Percentiles rank a stretch among this genome's conserved stretches.
phyloP scores from a whole-genome alignment of 169 alveolate genomes.

The Eimeria necatrix region DNA sequence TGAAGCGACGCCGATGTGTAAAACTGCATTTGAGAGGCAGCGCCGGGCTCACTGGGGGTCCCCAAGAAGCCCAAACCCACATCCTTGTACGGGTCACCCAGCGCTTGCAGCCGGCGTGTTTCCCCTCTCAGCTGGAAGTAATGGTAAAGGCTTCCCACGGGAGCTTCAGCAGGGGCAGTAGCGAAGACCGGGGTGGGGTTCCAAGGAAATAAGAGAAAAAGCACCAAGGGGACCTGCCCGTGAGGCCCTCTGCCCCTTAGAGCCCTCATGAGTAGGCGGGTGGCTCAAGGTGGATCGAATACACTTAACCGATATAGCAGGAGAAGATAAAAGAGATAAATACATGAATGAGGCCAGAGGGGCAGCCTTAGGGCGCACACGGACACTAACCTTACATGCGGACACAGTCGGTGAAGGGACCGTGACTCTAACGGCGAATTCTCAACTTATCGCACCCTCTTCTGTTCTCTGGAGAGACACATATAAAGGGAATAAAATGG shows the following conservation, averaged over 20 bases:
- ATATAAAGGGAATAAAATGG: no score
- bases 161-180: neutral
- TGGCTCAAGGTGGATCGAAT: constrained; percentile 1
- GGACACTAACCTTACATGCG: neutral
- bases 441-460: no score
- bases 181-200: neutral
- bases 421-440: no score
- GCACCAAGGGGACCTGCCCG: neutral
- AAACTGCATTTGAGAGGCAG: neutral
- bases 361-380: neutral
- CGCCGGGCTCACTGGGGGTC: neutral
- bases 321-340: neutral
- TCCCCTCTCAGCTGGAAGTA: neutral
- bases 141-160: neutral
- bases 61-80: neutral
- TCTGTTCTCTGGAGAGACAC: no score
- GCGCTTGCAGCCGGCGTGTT: no score
- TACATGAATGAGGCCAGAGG: constrained; percentile 29
- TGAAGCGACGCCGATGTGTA: neutral
- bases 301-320: neutral
- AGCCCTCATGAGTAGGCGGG: neutral
- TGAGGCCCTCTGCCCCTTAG: neutral
- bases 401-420: no score
- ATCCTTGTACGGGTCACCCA: neutral
- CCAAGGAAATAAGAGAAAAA: neutral